phyloP scores from a whole-genome alignment of 2,329 filamentous ascomycete genomes.

The Eutypa lata region DNA sequence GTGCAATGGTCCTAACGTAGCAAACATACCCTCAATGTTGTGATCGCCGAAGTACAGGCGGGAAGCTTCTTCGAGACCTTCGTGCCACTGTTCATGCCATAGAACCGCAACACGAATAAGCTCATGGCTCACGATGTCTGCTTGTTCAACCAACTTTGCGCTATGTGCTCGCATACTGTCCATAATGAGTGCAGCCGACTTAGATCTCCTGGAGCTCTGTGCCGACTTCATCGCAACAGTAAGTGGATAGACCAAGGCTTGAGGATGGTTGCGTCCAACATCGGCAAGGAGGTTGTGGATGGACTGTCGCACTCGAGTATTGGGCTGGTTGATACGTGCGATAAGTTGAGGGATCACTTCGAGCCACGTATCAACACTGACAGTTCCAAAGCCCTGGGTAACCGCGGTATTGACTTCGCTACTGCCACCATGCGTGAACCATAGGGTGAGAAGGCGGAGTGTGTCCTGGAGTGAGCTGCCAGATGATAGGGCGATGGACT shows the following conservation, averaged over 20 bases:
- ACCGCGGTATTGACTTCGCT: conserved; percentile 85
- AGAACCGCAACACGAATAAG: conserved; percentile 94
- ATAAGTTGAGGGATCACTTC: conserved; percentile 98
- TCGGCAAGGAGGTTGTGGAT: conserved; percentile 91
- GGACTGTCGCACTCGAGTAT: conserved; percentile 79
- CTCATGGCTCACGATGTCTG: conserved; percentile 91
- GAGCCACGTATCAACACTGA: conserved; percentile 97
- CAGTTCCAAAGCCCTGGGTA: conserved; percentile 83
- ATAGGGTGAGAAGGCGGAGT: conserved; percentile 84
- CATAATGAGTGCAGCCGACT: conserved; percentile 92
- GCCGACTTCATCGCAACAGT: conserved; percentile 96
- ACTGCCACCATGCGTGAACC: conserved; percentile 91
- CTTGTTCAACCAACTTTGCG: conserved; percentile 87
- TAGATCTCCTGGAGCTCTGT: conserved; percentile 76
- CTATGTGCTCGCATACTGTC: conserved; percentile 97
- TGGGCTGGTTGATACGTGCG: conserved; percentile 94
- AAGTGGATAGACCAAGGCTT: conserved; percentile 93
- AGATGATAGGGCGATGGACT: conserved; percentile 87
- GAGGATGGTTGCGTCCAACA: conserved; percentile 89
- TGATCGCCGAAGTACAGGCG: conserved; percentile 95
- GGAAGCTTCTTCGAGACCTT: conserved; percentile 94
- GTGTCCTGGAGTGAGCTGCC: conserved; percentile 96
- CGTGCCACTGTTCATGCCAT: conserved; percentile 99
- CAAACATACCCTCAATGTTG: conserved; percentile 97
- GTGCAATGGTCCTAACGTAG: conserved; percentile 83